Evolutionary conservation across 768 basidiomycete species (phyloP).

Genomic region (Trametopsis cervina): DNA sequence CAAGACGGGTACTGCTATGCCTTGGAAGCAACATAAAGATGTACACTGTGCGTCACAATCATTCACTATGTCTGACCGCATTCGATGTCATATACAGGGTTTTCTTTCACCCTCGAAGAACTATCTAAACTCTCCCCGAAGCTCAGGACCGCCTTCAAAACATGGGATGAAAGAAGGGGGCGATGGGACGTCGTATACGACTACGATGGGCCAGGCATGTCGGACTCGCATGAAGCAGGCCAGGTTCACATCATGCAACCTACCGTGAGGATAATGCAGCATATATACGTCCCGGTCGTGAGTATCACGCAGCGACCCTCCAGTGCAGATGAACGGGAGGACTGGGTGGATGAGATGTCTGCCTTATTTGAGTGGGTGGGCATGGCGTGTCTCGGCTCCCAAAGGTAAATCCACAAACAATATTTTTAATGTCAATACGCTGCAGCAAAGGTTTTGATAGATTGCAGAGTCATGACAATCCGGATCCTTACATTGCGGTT

Average conservation of each 20-base stretch:
- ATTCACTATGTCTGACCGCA: conserved; percentile 13
- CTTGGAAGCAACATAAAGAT: conserved; percentile 31
- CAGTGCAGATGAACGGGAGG: conserved; percentile 31
- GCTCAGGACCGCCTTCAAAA: conserved; percentile 32
- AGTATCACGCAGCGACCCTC: conserved; percentile 25
- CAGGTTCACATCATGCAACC: conserved; percentile 18
- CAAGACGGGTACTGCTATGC: conserved; percentile 46
- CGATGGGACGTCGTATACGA: conserved; percentile 44
- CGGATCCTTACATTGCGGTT: conserved; percentile 62
- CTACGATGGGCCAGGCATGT: conserved; percentile 10
- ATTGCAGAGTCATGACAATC: conserved; percentile 52
- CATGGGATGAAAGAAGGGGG: conserved; percentile 44
- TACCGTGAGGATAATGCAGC: conserved; percentile 18
- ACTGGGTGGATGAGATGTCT: conserved; percentile 40
- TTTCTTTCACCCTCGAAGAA: too few species aligned
- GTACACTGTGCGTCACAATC: conserved; percentile 42
- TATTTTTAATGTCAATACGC: not conserved
- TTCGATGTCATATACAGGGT: too few species aligned
- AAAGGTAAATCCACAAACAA: conserved; percentile 37
- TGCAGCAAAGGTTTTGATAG: conserved; percentile 27
- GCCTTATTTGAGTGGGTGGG: conserved; percentile 69
- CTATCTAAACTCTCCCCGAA: conserved; percentile 18
- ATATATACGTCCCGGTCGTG: conserved; percentile 37
- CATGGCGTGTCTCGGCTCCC: conserved; percentile 58
- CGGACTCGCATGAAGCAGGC: conserved; percentile 6